These are phyloP conservation scores for Russula ochroleuca DNA, from an alignment of 768 basidiomycete genomes.

Conservation along the genomic window DNA sequence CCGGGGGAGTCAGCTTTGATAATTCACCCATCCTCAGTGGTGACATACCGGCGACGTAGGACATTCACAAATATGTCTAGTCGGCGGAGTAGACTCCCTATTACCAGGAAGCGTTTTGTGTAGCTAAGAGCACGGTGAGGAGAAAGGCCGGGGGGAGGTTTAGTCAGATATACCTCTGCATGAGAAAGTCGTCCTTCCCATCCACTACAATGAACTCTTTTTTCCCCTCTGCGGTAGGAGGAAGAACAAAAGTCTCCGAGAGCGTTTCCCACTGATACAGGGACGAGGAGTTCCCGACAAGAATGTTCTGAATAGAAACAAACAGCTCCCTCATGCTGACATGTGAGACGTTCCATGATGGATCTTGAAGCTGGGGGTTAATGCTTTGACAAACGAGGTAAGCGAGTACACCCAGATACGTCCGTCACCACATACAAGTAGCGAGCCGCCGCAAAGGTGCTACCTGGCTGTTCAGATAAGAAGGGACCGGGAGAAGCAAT, in stretches of 20 bases:
- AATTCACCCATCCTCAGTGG: background rate
- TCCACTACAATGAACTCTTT: slow-evolving; percentile 45
- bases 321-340: slow-evolving; percentile 48
- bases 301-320: slow-evolving; percentile 48
- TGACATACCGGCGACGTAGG: slow-evolving; percentile 48
- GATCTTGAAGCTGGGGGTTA: slow-evolving; percentile 43
- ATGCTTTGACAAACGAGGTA: slow-evolving; percentile 38
- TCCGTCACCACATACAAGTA: slow-evolving; percentile 46
- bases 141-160: background rate
- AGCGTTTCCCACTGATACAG: slow-evolving; percentile 59
- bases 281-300: slow-evolving; percentile 64
- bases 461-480: slow-evolving; percentile 60
- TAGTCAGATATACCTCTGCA: slow-evolving; percentile 44
- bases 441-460: slow-evolving; percentile 52
- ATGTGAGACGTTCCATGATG: slow-evolving; percentile 40
- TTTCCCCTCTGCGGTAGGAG: slow-evolving; percentile 36
- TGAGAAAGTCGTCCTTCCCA: slow-evolving; percentile 53
- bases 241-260: slow-evolving; percentile 54
- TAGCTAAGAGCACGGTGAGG: slow-evolving; percentile 40
- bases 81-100: slow-evolving; percentile 65
- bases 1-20: background rate
- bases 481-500: slow-evolving; percentile 47
- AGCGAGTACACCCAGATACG: slow-evolving; percentile 1
- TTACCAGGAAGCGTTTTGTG: slow-evolving; percentile 55
- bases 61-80: slow-evolving; percentile 50